Evolutionary conservation across 176 grass and related monocot species (phyloP).

Genomic region (Carex scoparia): DNA sequence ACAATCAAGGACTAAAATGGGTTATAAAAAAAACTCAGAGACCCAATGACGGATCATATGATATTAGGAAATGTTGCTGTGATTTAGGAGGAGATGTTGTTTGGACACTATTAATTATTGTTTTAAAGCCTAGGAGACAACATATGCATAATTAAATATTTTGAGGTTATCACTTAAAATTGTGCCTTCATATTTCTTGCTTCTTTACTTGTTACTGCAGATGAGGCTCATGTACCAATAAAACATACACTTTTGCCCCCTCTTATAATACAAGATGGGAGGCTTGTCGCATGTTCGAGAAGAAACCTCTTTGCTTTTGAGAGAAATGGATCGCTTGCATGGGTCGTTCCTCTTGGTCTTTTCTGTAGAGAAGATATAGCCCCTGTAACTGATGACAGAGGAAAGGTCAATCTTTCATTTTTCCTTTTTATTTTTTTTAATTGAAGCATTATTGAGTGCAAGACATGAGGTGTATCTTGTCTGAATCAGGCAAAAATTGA

Average conservation of each 20-base stretch:
- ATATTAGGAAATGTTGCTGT: not conserved
- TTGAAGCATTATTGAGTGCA: not conserved
- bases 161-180: not conserved
- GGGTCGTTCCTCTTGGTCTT: slow-evolving; percentile 42
- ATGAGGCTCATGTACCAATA: not conserved
- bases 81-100: slow-evolving; percentile 32
- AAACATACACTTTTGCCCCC: slow-evolving; percentile 36
- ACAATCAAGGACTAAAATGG: not conserved
- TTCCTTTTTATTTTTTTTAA: not conserved
- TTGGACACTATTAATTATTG: slow-evolving; percentile 9
- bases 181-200: not conserved
- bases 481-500: not conserved
- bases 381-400: slow-evolving; percentile 33
- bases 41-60: not conserved
- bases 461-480: not conserved
- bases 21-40: not conserved
- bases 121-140: not conserved
- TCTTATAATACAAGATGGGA: slow-evolving; percentile 40
- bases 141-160: not conserved
- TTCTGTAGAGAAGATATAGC: slow-evolving; percentile 35
- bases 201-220: slow-evolving; percentile 30
- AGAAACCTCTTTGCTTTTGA: slow-evolving; percentile 54
- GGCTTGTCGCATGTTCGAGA: slow-evolving; percentile 52
- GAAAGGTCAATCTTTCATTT: slow-evolving; percentile 36
- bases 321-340: slow-evolving; percentile 46